Percentiles rank a stretch among this genome's conserved stretches.
Evolutionary conservation across 495 filamentous ascomycete genomes (phyloP).

Genomic region (Trichoderma asperelloides): DNA sequence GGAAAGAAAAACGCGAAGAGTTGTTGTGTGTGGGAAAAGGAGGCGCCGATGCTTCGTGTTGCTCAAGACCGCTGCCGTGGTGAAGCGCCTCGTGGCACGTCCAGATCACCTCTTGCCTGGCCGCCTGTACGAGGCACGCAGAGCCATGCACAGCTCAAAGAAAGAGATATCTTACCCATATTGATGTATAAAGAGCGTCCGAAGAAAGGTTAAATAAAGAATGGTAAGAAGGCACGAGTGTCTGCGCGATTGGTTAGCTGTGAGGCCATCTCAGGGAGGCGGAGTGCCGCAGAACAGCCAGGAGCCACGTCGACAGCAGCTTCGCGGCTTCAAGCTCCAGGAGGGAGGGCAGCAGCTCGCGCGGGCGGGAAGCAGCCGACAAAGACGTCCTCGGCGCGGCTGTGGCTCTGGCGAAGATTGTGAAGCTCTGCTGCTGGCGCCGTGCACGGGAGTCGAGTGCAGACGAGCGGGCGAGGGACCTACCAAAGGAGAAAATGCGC

Average conservation of each 20-base stretch:
- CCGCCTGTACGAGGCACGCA: conserved; percentile 22
- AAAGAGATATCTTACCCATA: conserved; percentile 42
- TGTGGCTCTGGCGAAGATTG: not conserved
- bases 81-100: conserved; percentile 7
- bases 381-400: not conserved
- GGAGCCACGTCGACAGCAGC: conserved; percentile 4
- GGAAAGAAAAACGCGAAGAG: conserved; percentile 15
- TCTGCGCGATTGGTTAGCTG: conserved; percentile 8
- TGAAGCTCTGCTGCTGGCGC: not conserved
- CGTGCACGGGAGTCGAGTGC: not conserved
- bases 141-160: conserved; percentile 21
- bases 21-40: conserved; percentile 17
- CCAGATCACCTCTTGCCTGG: conserved; percentile 18
- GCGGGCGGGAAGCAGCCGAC: not conserved
- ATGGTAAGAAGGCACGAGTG: conserved; percentile 18
- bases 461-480: not conserved
- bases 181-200: conserved; percentile 26
- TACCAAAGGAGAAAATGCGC: conserved; percentile 2
- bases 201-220: conserved; percentile 18
- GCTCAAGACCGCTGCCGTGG: conserved; percentile 13
- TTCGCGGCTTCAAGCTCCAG: not conserved
- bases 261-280: conserved; percentile 3
- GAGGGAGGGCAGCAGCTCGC: not conserved
- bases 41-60: conserved; percentile 13
- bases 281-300: not conserved